These are phyloP conservation scores for Ustanciosporium gigantosporum DNA, from an alignment of 1,284 basidiomycete genomes.

Conservation along the genomic window DNA sequence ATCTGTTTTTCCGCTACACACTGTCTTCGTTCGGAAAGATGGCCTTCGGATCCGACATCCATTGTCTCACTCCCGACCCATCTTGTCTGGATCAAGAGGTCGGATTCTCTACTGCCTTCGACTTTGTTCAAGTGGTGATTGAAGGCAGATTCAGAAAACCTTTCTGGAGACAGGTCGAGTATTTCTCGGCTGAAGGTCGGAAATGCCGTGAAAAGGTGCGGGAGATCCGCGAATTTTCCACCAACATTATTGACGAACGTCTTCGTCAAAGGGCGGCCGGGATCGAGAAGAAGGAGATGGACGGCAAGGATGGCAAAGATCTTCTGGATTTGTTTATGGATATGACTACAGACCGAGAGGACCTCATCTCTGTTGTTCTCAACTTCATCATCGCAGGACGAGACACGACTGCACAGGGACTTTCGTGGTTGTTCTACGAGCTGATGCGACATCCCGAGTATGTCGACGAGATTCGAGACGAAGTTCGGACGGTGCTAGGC, in stretches of 20 bases:
- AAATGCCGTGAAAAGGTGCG: constrained; percentile 32
- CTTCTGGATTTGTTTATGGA: constrained; percentile 54
- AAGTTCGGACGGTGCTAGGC: constrained; percentile 27
- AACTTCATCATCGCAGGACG: constrained; percentile 55
- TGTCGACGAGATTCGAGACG: constrained; percentile 37
- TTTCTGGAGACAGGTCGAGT: constrained; percentile 25
- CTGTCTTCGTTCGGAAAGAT: constrained; percentile 47
- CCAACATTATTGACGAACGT: constrained; percentile 48
- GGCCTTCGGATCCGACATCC: constrained; percentile 36
- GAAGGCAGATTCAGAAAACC: constrained; percentile 36
- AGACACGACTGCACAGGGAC: constrained; percentile 48
- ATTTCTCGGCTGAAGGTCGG: constrained; percentile 27
- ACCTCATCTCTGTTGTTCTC: constrained; percentile 46
- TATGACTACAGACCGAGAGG: constrained; percentile 33
- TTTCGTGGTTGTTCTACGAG: constrained; percentile 51
- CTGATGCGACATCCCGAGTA: constrained; percentile 31
- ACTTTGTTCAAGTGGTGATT: constrained; percentile 43
- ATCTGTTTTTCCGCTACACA: constrained; percentile 52
- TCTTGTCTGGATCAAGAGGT: constrained; percentile 21
- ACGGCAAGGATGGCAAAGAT: constrained; percentile 49
- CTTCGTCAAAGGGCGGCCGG: constrained; percentile 20
- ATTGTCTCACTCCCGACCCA: constrained; percentile 27
- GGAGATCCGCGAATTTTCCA: constrained; percentile 51
- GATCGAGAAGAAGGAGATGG: constrained; percentile 18
- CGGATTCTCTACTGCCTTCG: constrained; percentile 33